These are phyloP conservation scores for Closterium sp. DNA, from an alignment of 139 green algal genomes.

Conservation along the genomic window DNA sequence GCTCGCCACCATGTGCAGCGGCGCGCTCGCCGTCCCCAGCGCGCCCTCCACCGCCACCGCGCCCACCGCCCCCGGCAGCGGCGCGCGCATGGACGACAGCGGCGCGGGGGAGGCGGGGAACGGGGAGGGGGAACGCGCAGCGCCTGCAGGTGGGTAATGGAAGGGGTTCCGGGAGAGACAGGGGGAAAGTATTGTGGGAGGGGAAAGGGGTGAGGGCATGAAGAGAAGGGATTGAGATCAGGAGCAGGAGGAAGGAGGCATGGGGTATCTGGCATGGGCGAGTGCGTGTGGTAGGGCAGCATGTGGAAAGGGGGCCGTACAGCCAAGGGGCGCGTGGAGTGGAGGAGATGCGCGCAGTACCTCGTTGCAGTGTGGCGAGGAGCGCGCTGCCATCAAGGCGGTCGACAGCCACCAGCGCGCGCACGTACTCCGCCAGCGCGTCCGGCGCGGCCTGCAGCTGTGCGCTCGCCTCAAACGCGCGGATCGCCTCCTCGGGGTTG, in stretches of 20 bases:
- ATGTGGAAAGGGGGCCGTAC: neutral
- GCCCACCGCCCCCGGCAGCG: neutral
- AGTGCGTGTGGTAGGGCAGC: neutral
- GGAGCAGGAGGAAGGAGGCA: neutral
- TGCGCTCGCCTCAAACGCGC: conserved; percentile 21
- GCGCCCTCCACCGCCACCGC: conserved; percentile 25
- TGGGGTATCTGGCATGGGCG: neutral
- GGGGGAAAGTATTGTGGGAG: neutral
- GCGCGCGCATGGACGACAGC: conserved; percentile 1
- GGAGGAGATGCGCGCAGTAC: neutral
- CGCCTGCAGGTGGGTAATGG: neutral
- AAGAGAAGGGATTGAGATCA: neutral
- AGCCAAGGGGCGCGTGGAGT: too few species aligned
- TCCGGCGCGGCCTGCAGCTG: conserved; percentile 61
- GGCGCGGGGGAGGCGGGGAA: neutral
- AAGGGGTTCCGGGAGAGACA: neutral
- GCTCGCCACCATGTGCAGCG: conserved; percentile 57
- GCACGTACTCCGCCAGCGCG: conserved; percentile 86
- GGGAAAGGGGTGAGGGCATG: neutral
- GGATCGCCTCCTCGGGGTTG: conserved; percentile 30
- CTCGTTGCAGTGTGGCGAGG: conserved; percentile 63
- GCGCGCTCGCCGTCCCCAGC: conserved; percentile 37
- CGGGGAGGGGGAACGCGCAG: neutral
- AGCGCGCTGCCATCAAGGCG: conserved; percentile 73
- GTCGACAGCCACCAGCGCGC: conserved; percentile 76